phyloP scores from a whole-genome alignment of 768 basidiomycete genomes.

The Mycena albidolilacea region DNA sequence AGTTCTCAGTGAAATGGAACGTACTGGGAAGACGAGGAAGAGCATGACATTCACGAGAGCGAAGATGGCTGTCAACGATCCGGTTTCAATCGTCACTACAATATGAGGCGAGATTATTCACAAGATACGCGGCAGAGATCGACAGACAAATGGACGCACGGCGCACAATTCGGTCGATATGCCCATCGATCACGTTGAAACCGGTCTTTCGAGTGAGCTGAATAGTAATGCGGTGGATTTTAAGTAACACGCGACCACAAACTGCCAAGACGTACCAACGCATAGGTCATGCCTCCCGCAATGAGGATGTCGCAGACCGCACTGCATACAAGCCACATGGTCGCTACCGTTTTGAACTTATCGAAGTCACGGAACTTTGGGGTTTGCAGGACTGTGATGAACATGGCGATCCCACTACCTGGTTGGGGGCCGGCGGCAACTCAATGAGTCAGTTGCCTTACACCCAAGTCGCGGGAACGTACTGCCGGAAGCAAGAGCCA shows the following conservation, averaged over 20 bases:
- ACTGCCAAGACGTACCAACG: constrained; percentile 6
- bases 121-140: constrained; percentile 1
- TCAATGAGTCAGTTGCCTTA: constrained; percentile 4
- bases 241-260: constrained; percentile 17
- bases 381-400: constrained; percentile 5
- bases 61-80: constrained; percentile 7
- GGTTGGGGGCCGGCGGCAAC: constrained; percentile 12
- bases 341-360: constrained; percentile 2
- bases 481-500: constrained; percentile 3
- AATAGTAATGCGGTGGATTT: constrained; percentile 21
- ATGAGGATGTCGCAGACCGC: constrained; percentile 7
- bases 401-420: constrained; percentile 7
- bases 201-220: constrained; percentile 23
- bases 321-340: constrained; percentile 6
- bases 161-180: constrained; percentile 1
- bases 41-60: constrained; percentile 6
- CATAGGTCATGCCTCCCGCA: constrained; percentile 1
- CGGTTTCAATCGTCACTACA: constrained; percentile 7
- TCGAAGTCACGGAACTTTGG: constrained; percentile 7
- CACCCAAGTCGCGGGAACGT: constrained; percentile 5
- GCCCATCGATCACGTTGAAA: constrained; percentile 6
- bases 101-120: constrained; percentile 12
- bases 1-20: constrained; percentile 23
- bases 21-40: constrained; percentile 7
- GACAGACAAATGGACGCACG: constrained; percentile 6